These are phyloP conservation scores for Amphirosellinia nigrospora DNA, from an alignment of 495 filamentous ascomycete species.

Conservation along the genomic window DNA sequence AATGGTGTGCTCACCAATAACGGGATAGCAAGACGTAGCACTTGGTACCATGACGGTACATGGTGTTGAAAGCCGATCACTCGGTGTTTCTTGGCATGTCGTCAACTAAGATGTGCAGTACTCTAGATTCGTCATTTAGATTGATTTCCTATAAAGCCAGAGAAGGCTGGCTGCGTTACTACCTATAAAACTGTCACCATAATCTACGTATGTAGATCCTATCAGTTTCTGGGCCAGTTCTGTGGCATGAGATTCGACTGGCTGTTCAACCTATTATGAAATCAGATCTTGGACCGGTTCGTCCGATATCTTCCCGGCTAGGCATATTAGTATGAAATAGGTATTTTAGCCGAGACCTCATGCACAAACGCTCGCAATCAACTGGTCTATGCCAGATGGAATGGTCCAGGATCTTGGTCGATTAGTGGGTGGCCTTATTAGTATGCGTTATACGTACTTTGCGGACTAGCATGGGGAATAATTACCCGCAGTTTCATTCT, in stretches of 20 bases:
- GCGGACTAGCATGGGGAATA: background rate
- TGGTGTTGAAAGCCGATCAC: background rate
- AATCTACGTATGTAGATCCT: background rate
- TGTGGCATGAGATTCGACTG: background rate
- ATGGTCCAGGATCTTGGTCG: background rate
- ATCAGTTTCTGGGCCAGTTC: background rate
- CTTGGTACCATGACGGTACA: background rate
- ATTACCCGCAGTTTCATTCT: constrained; percentile 17
- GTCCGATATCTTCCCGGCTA: background rate
- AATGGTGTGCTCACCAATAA: constrained; percentile 17
- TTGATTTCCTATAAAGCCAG: background rate
- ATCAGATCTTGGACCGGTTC: background rate
- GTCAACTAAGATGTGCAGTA: background rate
- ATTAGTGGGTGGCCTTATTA: background rate
- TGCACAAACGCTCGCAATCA: background rate
- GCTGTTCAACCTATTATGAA: background rate
- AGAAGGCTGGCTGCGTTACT: background rate
- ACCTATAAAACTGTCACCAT: background rate
- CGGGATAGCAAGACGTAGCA: background rate
- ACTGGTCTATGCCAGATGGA: constrained; percentile 2
- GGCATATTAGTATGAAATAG: background rate
- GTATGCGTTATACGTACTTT: background rate
- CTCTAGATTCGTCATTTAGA: background rate
- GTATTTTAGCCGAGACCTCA: constrained; percentile 2
- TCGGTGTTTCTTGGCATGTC: constrained; percentile 10